Conservation (phyloP, 768 basidiomycete species). For the Tulasnella sp. region DNA sequence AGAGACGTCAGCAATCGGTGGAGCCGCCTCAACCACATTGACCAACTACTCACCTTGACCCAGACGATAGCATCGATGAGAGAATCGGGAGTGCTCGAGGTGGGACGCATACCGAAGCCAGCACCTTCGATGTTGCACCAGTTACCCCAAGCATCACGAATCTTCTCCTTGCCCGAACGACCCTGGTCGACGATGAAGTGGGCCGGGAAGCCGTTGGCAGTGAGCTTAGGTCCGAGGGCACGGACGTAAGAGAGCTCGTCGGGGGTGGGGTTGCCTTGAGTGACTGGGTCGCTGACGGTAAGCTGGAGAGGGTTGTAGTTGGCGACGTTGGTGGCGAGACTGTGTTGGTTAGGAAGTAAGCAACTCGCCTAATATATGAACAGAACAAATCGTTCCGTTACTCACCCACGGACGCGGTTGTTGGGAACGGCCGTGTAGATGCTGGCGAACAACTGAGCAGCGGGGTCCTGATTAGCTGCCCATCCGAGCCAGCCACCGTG, state of each 20-base stretch:
- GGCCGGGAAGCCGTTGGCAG: constrained; percentile 38
- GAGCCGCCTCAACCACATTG: not conserved
- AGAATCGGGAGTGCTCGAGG: constrained; percentile 50
- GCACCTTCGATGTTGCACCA: constrained; percentile 67
- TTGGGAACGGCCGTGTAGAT: constrained; percentile 52
- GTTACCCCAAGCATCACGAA: constrained; percentile 60
- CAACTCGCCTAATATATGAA: no score
- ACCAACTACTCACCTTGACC: constrained; percentile 41
- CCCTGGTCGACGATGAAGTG: constrained; percentile 65
- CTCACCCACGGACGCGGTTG: constrained; percentile 50
- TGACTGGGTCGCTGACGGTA: constrained; percentile 57
- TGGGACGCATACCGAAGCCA: constrained; percentile 60
- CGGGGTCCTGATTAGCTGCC: constrained; percentile 56
- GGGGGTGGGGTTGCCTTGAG: constrained; percentile 50
- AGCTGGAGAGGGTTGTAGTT: constrained; percentile 45
- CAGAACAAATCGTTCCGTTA: no score
- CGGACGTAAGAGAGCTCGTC: constrained; percentile 40
- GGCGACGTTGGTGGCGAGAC: constrained; percentile 54
- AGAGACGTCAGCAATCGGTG: no score
- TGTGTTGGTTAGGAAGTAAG: no score
- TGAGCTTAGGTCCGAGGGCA: constrained; percentile 38
- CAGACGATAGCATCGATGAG: constrained; percentile 61
- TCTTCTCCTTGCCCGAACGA: constrained; percentile 61
- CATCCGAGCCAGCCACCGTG: constrained; percentile 59
- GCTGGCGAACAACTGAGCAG: constrained; percentile 52